A percentile compares a stretch with the other conserved stretches of the same genome.
Conservation (phyloP, 2,329 filamentous ascomycete species). For the Sarocladiaceae sp. region DNA sequence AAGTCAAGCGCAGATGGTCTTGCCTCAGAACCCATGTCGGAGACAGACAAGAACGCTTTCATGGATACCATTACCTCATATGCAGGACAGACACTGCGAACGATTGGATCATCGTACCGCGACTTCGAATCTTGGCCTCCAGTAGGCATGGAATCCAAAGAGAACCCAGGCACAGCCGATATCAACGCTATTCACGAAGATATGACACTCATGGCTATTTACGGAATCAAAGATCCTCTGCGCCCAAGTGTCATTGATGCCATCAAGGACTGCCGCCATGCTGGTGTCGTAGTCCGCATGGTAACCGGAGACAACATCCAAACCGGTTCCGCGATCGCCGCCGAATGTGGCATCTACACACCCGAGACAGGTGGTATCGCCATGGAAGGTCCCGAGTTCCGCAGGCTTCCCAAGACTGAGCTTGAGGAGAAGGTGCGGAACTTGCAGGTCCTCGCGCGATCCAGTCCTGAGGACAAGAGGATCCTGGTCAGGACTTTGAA, state of each 20-base stretch:
- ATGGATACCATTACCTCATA: constrained; percentile 51
- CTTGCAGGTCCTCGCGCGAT: constrained; percentile 61
- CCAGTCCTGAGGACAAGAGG: constrained; percentile 62
- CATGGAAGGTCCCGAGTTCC: constrained; percentile 67
- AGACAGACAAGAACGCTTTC: constrained; percentile 21
- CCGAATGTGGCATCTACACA: constrained; percentile 37
- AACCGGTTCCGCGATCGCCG: constrained; percentile 53
- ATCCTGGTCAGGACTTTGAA: constrained; percentile 59
- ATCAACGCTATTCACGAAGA: constrained; percentile 35
- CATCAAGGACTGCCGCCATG: constrained; percentile 55
- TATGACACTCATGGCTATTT: constrained; percentile 67
- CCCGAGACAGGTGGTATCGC: constrained; percentile 48
- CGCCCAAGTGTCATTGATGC: constrained; percentile 56
- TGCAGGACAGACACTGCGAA: constrained; percentile 63
- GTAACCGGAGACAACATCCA: constrained; percentile 40
- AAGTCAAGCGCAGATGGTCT: not conserved
- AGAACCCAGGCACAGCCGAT: not conserved
- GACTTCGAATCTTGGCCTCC: constrained; percentile 70
- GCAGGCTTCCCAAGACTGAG: constrained; percentile 54
- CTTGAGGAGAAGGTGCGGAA: constrained; percentile 55
- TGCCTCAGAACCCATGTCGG: not conserved
- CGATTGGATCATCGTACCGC: constrained; percentile 69
- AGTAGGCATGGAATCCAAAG: not conserved
- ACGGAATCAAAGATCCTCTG: constrained; percentile 63
- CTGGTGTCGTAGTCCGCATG: constrained; percentile 62